These are phyloP conservation scores for Neonectria coccinea DNA, from an alignment of 2,329 filamentous ascomycete genomes.

Conservation along the genomic window DNA sequence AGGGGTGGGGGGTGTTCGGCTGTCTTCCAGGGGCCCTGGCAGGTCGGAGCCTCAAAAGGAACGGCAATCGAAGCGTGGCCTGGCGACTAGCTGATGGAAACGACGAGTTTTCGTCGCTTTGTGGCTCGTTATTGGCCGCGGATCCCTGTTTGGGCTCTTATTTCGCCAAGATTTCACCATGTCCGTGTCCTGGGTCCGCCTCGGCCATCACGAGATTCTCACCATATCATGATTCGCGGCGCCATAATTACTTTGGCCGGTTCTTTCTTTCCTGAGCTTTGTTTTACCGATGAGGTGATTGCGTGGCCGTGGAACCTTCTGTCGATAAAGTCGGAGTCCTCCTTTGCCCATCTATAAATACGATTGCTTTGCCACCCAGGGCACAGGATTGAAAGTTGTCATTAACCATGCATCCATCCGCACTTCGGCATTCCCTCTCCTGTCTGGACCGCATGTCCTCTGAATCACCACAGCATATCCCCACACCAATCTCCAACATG, in stretches of 20 bases:
- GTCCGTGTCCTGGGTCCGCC: constrained; percentile 23
- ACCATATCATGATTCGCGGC: constrained; percentile 24
- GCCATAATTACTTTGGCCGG: background rate
- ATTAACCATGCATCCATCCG: constrained; percentile 5
- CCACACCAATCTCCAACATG: constrained; percentile 26
- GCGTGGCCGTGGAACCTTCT: constrained; percentile 11
- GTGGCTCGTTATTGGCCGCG: constrained; percentile 18
- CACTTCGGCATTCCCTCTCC: constrained; percentile 25
- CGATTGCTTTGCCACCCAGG: background rate
- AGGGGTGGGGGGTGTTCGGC: constrained; percentile 21
- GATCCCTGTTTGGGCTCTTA: constrained; percentile 14
- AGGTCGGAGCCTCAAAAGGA: constrained; percentile 23
- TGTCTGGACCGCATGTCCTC: background rate
- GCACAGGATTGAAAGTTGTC: background rate
- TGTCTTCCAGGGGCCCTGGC: constrained; percentile 1
- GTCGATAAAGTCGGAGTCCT: constrained; percentile 11
- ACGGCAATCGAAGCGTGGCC: constrained; percentile 19
- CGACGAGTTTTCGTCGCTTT: constrained; percentile 1
- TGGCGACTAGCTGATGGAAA: constrained; percentile 1
- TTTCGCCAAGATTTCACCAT: constrained; percentile 25
- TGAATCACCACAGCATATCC: background rate
- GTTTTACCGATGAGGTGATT: background rate
- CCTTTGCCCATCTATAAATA: constrained; percentile 16
- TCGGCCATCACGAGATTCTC: constrained; percentile 25
- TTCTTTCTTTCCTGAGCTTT: background rate